These are phyloP conservation scores for Aspergillus carbonarius DNA, from an alignment of 2,329 filamentous ascomycete genomes.

Conservation along the genomic window DNA sequence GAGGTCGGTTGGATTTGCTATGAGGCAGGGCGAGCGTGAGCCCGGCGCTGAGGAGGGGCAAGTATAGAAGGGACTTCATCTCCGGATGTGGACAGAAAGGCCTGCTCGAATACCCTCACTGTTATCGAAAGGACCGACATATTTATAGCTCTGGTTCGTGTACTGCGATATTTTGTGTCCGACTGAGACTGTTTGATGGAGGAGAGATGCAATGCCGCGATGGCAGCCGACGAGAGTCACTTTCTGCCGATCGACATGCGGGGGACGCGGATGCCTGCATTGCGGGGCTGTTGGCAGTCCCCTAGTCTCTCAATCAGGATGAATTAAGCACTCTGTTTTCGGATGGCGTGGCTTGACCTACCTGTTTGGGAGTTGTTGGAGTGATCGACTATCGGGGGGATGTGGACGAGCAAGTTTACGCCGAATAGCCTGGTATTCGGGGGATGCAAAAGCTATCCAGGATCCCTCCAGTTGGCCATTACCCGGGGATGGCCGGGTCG, in stretches of 20 bases:
- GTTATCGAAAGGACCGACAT: neutral
- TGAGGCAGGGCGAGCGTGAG: neutral
- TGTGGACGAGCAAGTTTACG: neutral
- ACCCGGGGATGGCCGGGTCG: no score
- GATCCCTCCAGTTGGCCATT: no score
- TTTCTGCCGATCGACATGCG: neutral
- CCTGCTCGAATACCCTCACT: neutral
- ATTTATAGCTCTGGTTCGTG: neutral
- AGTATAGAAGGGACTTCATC: neutral
- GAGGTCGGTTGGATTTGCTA: neutral
- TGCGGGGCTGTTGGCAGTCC: neutral
- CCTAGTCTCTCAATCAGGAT: neutral
- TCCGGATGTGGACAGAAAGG: neutral
- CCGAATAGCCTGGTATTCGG: neutral
- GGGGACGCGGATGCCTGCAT: neutral
- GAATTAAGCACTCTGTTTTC: neutral
- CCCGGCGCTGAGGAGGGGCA: neutral
- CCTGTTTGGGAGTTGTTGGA: neutral
- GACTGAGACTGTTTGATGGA: neutral
- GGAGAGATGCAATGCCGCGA: neutral
- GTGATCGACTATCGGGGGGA: neutral
- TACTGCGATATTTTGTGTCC: neutral
- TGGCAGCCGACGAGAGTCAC: neutral
- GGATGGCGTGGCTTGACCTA: neutral
- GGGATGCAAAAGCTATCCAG: neutral